Percentiles rank a stretch among this genome's conserved stretches.
Evolutionary conservation across 192 early-diverging fungal species (phyloP).

Genomic region (Backusella parvicylindrica): DNA sequence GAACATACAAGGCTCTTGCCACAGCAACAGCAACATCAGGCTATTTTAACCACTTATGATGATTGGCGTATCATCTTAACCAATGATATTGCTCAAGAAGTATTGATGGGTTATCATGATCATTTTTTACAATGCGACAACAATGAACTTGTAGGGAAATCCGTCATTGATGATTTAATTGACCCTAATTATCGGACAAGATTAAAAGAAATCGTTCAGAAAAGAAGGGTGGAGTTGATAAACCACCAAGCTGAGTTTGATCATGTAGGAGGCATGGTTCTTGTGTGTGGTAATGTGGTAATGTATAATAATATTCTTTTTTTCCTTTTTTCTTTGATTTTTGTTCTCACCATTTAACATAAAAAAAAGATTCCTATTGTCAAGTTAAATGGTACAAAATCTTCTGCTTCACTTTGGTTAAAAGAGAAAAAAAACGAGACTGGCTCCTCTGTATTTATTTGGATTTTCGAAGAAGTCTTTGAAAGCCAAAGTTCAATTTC

Average conservation of each 20-base stretch:
- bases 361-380: slow-evolving; percentile 45
- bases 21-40: slow-evolving; percentile 17
- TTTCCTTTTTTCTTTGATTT: slow-evolving; percentile 5
- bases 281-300: slow-evolving; percentile 35
- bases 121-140: slow-evolving; percentile 30
- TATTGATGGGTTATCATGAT: slow-evolving; percentile 14
- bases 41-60: slow-evolving; percentile 19
- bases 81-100: slow-evolving; percentile 14
- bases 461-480: slow-evolving; percentile 62
- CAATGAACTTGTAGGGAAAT: slow-evolving; percentile 17
- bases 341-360: background rate
- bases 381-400: slow-evolving; percentile 47
- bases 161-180: slow-evolving; percentile 20
- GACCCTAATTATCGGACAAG: slow-evolving; percentile 15
- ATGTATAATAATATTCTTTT: background rate
- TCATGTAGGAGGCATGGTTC: slow-evolving; percentile 18
- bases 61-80: slow-evolving; percentile 21
- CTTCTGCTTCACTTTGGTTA: slow-evolving; percentile 59
- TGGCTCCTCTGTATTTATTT: slow-evolving; percentile 51
- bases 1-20: background rate
- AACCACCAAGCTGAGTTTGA: slow-evolving; percentile 13
- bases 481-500: slow-evolving; percentile 28
- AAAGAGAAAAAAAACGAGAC: slow-evolving; percentile 47
- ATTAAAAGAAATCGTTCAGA: slow-evolving; percentile 29
- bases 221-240: slow-evolving; percentile 7